Percentiles rank a stretch among this genome's conserved stretches.
These are phyloP conservation scores for Kwoniella dendrophila DNA, from an alignment of 768 basidiomycete genomes.

Conservation along the genomic window DNA sequence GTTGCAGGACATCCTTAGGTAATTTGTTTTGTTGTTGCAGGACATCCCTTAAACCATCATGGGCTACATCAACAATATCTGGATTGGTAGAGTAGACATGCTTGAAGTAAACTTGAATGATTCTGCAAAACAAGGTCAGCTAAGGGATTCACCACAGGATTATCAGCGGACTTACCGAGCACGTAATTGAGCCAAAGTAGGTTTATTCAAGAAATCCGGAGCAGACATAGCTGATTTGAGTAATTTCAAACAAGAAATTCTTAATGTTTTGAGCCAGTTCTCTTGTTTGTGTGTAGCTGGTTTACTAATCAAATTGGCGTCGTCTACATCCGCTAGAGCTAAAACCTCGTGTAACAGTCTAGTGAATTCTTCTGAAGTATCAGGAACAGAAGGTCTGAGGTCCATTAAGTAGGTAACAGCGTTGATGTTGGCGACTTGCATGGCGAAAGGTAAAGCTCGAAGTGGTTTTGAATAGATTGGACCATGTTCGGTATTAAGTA, in stretches of 20 bases:
- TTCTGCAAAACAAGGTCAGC: slow-evolving; percentile 60
- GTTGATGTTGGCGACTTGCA: slow-evolving; percentile 97
- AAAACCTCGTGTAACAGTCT: slow-evolving; percentile 90
- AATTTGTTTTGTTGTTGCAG: slow-evolving; percentile 84
- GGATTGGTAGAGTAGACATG: slow-evolving; percentile 87
- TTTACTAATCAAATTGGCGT: slow-evolving; percentile 75
- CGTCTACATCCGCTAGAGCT: slow-evolving; percentile 93
- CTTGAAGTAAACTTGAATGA: slow-evolving; percentile 96
- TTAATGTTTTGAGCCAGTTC: slow-evolving; percentile 80
- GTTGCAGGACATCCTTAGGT: slow-evolving; percentile 92
- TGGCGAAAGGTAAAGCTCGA: slow-evolving; percentile 86
- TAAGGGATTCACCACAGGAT: not conserved
- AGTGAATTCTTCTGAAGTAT: slow-evolving; percentile 87
- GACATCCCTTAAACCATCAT: slow-evolving; percentile 87
- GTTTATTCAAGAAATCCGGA: slow-evolving; percentile 83
- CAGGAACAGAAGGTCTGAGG: slow-evolving; percentile 83
- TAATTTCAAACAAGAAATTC: slow-evolving; percentile 90
- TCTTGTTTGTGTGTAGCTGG: slow-evolving; percentile 74
- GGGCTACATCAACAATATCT: slow-evolving; percentile 93
- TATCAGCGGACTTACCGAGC: slow-evolving; percentile 66
- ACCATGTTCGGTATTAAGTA: slow-evolving; percentile 65
- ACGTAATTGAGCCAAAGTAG: slow-evolving; percentile 65
- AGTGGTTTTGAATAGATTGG: slow-evolving; percentile 93
- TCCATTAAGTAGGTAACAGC: slow-evolving; percentile 91
- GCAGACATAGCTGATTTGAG: slow-evolving; percentile 92